Conservation (phyloP, 176 grass and related monocot species). For the Raddia distichophylla region DNA sequence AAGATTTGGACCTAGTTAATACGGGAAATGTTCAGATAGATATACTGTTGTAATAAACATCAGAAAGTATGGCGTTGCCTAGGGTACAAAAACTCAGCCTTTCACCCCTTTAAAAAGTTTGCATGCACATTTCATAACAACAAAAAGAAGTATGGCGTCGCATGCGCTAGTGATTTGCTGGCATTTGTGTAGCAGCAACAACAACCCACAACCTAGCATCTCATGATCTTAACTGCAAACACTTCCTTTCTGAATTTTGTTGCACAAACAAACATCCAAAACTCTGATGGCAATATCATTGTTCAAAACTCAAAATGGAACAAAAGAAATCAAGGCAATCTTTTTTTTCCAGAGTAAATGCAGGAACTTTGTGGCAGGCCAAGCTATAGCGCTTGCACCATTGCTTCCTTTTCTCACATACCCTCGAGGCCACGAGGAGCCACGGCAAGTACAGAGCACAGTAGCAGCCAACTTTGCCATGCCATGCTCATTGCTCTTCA, state of each 20-base stretch:
- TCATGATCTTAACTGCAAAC: background rate
- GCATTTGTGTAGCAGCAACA: too few species aligned
- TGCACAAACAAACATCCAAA: background rate
- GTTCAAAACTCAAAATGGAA: background rate
- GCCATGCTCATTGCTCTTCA: background rate
- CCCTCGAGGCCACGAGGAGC: conserved; percentile 3
- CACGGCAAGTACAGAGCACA: background rate
- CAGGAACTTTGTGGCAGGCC: background rate
- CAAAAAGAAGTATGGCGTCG: too few species aligned
- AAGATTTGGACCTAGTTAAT: conserved; percentile 6
- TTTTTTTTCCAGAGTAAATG: too few species aligned
- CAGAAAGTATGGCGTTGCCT: too few species aligned
- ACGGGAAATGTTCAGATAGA: background rate
- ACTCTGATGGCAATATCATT: background rate
- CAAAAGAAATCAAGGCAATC: background rate
- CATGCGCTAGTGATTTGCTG: background rate
- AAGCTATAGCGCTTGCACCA: background rate
- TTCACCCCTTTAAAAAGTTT: too few species aligned
- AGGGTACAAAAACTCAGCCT: too few species aligned
- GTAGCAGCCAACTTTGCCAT: conserved; percentile 17
- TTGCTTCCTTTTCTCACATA: background rate
- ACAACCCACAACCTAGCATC: background rate
- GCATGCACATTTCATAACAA: too few species aligned
- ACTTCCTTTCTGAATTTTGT: background rate
- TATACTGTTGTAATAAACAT: background rate